phyloP scores from a whole-genome alignment of 2,329 filamentous ascomycete species.

The Tolypocladium pustulatum region DNA sequence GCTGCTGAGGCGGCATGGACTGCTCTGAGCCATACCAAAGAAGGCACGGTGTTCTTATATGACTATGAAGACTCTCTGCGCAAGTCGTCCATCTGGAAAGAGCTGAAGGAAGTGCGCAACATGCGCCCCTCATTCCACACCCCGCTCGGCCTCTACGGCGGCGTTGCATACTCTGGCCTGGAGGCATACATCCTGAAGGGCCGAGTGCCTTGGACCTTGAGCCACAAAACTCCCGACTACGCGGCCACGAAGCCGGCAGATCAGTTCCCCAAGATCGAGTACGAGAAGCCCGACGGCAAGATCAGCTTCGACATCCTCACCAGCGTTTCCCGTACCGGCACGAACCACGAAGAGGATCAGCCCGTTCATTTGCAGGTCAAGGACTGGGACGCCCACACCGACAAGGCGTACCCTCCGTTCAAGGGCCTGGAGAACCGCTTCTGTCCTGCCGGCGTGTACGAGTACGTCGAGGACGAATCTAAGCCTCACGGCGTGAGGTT shows the following conservation, averaged over 20 bases:
- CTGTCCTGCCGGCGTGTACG: slow-evolving; percentile 94
- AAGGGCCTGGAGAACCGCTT: slow-evolving; percentile 94
- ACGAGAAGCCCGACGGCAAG: slow-evolving; percentile 91
- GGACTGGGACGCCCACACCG: slow-evolving; percentile 87
- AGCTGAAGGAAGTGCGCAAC: slow-evolving; percentile 90
- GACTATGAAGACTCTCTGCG: slow-evolving; percentile 88
- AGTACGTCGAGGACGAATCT: slow-evolving; percentile 86
- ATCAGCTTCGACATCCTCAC: slow-evolving; percentile 95
- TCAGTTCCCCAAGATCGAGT: slow-evolving; percentile 79
- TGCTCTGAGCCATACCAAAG: slow-evolving; percentile 50
- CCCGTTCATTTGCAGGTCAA: slow-evolving; percentile 90
- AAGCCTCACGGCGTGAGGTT: slow-evolving; percentile 87
- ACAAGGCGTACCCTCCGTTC: slow-evolving; percentile 73
- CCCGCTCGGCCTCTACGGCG: slow-evolving; percentile 79
- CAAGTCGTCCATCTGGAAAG: slow-evolving; percentile 82
- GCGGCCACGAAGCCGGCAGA: slow-evolving; percentile 72
- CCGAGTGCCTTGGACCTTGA: slow-evolving; percentile 82
- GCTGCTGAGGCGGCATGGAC: slow-evolving; percentile 83
- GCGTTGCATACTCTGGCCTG: slow-evolving; percentile 83
- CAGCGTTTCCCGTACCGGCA: slow-evolving; percentile 87
- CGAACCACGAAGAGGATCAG: slow-evolving; percentile 98
- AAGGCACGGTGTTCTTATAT: slow-evolving; percentile 77
- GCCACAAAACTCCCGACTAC: slow-evolving; percentile 70
- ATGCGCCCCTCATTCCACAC: slow-evolving; percentile 93
- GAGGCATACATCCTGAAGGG: slow-evolving; percentile 85